Conservation (phyloP, 106 monocot genomes). For the Posidonia australis region DNA sequence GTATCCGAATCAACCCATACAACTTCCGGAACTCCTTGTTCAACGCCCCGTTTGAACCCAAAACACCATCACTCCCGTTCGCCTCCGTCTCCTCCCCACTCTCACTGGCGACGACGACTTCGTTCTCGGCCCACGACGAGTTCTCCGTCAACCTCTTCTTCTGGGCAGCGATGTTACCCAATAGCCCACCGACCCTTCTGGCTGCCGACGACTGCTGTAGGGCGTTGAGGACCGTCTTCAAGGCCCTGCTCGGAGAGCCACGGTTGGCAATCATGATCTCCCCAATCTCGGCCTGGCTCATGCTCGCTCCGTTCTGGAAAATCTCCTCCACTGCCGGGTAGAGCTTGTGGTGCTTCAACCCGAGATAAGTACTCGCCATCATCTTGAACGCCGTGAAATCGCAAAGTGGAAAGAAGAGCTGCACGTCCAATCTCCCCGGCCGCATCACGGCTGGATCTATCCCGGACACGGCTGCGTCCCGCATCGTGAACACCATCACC, state of each 20-base stretch:
- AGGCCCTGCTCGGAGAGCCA: slow-evolving; percentile 51
- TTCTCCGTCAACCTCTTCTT: slow-evolving; percentile 12
- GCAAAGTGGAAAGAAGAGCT: slow-evolving; percentile 53
- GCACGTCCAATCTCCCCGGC: slow-evolving; percentile 49
- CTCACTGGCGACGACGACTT: background rate
- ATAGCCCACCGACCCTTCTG: slow-evolving; percentile 1
- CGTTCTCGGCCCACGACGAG: background rate
- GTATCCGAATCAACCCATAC: slow-evolving; percentile 46
- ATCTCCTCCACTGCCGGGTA: slow-evolving; percentile 57
- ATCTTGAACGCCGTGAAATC: slow-evolving; percentile 57
- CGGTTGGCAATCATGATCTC: slow-evolving; percentile 71
- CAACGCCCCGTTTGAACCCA: background rate
- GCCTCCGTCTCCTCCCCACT: slow-evolving; percentile 17
- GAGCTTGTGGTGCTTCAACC: slow-evolving; percentile 60
- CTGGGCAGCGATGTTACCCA: slow-evolving; percentile 1
- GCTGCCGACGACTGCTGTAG: slow-evolving; percentile 13
- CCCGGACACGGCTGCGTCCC: slow-evolving; percentile 6
- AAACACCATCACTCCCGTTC: slow-evolving; percentile 12
- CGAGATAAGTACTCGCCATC: slow-evolving; percentile 50
- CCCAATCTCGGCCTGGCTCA: slow-evolving; percentile 54
- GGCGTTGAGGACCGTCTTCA: slow-evolving; percentile 43
- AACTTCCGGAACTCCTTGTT: slow-evolving; percentile 55
- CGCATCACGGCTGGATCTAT: slow-evolving; percentile 34
- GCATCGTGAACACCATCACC: slow-evolving; percentile 70
- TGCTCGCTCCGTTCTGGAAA: slow-evolving; percentile 29